Base-by-base conservation (phyloP, 371 early-diverging fungal species). In the Saksenaea vasiformis region DNA sequence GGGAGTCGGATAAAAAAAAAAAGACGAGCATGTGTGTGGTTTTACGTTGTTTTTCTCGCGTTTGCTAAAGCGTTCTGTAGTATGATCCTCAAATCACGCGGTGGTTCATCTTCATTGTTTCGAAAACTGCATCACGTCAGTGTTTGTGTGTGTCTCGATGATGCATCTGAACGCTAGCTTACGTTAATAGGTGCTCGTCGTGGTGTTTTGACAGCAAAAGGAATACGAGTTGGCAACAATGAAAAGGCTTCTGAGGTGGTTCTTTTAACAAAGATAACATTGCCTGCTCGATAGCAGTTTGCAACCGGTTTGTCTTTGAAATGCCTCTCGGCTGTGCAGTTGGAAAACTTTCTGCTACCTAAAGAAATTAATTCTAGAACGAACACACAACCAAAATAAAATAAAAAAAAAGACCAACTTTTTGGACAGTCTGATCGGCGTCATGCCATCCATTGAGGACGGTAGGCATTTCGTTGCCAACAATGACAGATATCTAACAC, bases 41-140 rank as follows among this genome's bases (percentile, higher is more conserved):
- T 31, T 26, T 62, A 47, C 51, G 24, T 11, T 22, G 10, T 47
- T 22, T 47, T 47, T 22, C 24, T 17, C 0, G 51, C 51, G 22
- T 22, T 47, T 19, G 22, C 10, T 22, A 47, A n/a, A 22, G 24
- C 22, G 22, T 3, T 47, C 22, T 47, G 51, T 22, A 47, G 3
- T 22, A 22, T 11, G 11, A 22, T 5, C n/a, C 51, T n/a, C 34
- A 27, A 37, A 54, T 72, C 69, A 3, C 65, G 57, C 5, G 31
- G 19, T 3, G 58, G 28, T 22, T 72, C 72, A 22, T 63, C 60
- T 3, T 58, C 54, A 69, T 72, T 72, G 53, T 72, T 72, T 7
- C 58, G 60, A 54, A 63, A 72, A 41, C 72, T 68, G 53, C 51
- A 47, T 3, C n/a, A 22, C 11, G 11, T 47, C 8, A 47, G 51